Evolutionary conservation across 176 grass and related monocot genomes (phyloP).

Genomic region (Melocanna baccifera): DNA sequence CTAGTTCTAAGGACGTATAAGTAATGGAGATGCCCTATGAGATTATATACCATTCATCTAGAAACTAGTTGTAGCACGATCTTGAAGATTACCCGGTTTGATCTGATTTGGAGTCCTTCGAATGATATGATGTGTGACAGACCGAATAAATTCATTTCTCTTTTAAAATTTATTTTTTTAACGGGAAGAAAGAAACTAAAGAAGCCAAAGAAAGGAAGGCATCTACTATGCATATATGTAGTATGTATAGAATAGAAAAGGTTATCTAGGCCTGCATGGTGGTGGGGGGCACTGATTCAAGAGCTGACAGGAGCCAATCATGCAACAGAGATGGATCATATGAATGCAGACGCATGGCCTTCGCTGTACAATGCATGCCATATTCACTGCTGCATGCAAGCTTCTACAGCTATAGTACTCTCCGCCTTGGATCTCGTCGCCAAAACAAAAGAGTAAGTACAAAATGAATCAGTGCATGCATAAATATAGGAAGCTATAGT

Average conservation of each 20-base stretch:
- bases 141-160: background rate
- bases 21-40: too few relatives aligned
- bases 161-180: background rate
- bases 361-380: conserved; percentile 22
- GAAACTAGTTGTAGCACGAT: too few relatives aligned
- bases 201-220: background rate
- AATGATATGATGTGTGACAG: conserved; percentile 16
- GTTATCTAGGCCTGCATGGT: background rate
- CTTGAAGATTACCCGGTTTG: too few relatives aligned
- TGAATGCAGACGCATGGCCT: conserved; percentile 23
- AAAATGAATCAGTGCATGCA: background rate
- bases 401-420: background rate
- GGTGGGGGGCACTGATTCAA: conserved; percentile 35
- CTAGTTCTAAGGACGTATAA: too few relatives aligned
- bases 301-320: conserved; percentile 51
- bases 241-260: conserved; percentile 30
- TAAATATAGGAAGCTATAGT: background rate
- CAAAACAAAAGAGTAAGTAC: background rate
- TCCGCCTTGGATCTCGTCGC: conserved; percentile 23
- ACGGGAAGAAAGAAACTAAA: background rate
- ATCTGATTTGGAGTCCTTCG: too few relatives aligned
- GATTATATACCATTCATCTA: too few relatives aligned
- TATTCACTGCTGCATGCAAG: conserved; percentile 1
- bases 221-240: background rate
- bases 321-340: conserved; percentile 30